phyloP scores from a whole-genome alignment of 805 yeast genomes.

The Candida hispaniensis region DNA sequence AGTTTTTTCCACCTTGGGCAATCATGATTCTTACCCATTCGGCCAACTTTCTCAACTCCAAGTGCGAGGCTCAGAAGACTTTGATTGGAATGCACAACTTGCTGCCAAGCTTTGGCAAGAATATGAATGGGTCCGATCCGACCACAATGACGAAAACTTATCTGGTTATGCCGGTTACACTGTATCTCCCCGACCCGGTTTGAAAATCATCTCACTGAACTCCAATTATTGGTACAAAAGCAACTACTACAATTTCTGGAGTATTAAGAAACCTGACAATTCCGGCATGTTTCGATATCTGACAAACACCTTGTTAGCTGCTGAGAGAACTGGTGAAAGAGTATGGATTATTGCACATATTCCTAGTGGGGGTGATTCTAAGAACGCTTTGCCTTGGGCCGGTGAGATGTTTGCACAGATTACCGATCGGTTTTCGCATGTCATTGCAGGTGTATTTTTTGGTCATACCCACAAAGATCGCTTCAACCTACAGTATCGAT shows the following conservation, averaged over 20 bases:
- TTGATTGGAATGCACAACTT: constrained; percentile 39
- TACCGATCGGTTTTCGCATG: constrained; percentile 55
- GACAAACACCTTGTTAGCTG: constrained; percentile 48
- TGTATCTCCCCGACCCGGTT: constrained; percentile 42
- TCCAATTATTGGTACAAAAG: constrained; percentile 58
- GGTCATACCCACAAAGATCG: constrained; percentile 67
- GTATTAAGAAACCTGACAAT: constrained; percentile 39
- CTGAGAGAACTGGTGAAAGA: constrained; percentile 47
- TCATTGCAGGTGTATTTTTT: constrained; percentile 57
- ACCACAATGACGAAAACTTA: constrained; percentile 18
- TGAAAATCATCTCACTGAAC: constrained; percentile 52
- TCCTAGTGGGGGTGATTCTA: constrained; percentile 42
- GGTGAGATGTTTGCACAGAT: constrained; percentile 45
- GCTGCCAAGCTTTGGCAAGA: constrained; percentile 42
- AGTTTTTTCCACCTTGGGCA: constrained; percentile 53
- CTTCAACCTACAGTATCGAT: constrained; percentile 43
- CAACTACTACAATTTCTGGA: constrained; percentile 47
- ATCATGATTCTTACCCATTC: constrained; percentile 65
- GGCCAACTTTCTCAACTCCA: constrained; percentile 51
- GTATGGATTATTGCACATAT: constrained; percentile 70
- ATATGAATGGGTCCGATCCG: constrained; percentile 36
- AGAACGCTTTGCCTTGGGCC: constrained; percentile 54
- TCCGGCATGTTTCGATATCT: constrained; percentile 56
- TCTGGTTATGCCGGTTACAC: constrained; percentile 47
- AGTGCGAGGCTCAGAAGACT: constrained; percentile 35